Evolutionary conservation across 2,329 filamentous ascomycete genomes (phyloP).

Genomic region (Trichoderma guizhouense): DNA sequence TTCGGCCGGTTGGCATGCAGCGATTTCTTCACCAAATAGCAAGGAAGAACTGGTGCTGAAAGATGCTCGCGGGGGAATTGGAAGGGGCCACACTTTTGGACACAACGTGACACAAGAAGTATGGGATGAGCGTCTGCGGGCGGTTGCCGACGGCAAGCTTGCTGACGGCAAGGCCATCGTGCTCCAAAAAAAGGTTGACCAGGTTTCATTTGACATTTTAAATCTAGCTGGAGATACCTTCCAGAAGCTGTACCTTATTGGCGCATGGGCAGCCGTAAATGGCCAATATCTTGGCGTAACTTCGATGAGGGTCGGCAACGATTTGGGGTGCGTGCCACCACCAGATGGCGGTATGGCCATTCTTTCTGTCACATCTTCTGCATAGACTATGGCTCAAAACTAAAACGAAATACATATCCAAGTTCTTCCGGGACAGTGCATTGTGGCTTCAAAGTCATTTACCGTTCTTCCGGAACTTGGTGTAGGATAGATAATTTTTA

Average conservation of each 20-base stretch:
- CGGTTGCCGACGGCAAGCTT: neutral
- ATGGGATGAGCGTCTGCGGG: neutral
- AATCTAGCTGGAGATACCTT: neutral
- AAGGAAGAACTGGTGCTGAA: neutral
- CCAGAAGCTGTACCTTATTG: neutral
- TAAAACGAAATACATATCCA: neutral
- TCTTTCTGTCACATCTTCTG: neutral
- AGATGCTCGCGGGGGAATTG: neutral
- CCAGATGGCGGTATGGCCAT: neutral
- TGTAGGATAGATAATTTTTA: too few relatives aligned
- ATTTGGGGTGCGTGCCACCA: neutral
- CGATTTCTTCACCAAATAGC: neutral
- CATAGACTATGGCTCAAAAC: neutral
- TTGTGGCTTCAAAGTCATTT: neutral
- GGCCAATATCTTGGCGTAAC: neutral
- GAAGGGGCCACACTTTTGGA: neutral
- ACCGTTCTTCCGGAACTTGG: neutral
- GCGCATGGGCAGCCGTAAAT: neutral
- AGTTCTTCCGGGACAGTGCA: neutral
- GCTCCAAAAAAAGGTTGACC: neutral
- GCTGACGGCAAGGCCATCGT: neutral
- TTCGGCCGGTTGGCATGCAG: neutral
- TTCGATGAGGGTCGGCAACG: neutral
- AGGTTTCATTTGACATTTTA: neutral
- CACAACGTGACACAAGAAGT: neutral